A percentile compares a stretch with the other conserved stretches of the same genome.
These are phyloP conservation scores for Cladosporium austrohemisphaericum DNA, from an alignment of 2,329 filamentous ascomycete genomes.

Conservation along the genomic window DNA sequence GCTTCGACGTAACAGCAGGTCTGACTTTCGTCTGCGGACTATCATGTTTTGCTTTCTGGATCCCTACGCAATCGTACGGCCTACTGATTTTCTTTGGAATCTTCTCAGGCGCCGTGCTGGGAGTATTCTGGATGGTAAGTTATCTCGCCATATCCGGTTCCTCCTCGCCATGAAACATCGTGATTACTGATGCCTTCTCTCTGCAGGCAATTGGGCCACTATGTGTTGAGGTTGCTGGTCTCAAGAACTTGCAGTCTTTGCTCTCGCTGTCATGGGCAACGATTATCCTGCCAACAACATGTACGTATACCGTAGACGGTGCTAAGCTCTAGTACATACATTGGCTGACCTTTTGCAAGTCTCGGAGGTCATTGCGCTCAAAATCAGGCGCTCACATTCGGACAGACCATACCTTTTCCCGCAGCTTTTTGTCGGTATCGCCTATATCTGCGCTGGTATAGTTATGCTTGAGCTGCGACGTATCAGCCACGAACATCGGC, in stretches of 20 bases:
- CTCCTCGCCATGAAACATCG: slow-evolving; percentile 4
- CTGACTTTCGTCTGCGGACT: slow-evolving; percentile 41
- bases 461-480: slow-evolving; percentile 33
- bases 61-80: slow-evolving; percentile 42
- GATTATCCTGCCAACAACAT: slow-evolving; percentile 26
- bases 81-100: slow-evolving; percentile 44
- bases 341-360: slow-evolving; percentile 21
- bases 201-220: slow-evolving; percentile 39
- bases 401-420: slow-evolving; percentile 35
- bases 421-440: slow-evolving; percentile 38
- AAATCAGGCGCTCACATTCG: slow-evolving; percentile 32
- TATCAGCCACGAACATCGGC: slow-evolving; percentile 17
- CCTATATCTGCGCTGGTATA: slow-evolving; percentile 34
- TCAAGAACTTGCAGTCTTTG: slow-evolving; percentile 39
- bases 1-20: slow-evolving; percentile 40
- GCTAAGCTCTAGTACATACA: neutral
- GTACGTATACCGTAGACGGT: slow-evolving; percentile 22
- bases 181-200: neutral
- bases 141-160: neutral
- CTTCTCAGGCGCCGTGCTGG: slow-evolving; percentile 42
- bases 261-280: slow-evolving; percentile 38
- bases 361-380: slow-evolving; percentile 42
- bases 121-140: slow-evolving; percentile 47
- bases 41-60: slow-evolving; percentile 44
- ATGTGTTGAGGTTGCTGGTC: slow-evolving; percentile 39